Base-by-base conservation (phyloP, 768 basidiomycete species). In the Podaxis rugospora region DNA sequence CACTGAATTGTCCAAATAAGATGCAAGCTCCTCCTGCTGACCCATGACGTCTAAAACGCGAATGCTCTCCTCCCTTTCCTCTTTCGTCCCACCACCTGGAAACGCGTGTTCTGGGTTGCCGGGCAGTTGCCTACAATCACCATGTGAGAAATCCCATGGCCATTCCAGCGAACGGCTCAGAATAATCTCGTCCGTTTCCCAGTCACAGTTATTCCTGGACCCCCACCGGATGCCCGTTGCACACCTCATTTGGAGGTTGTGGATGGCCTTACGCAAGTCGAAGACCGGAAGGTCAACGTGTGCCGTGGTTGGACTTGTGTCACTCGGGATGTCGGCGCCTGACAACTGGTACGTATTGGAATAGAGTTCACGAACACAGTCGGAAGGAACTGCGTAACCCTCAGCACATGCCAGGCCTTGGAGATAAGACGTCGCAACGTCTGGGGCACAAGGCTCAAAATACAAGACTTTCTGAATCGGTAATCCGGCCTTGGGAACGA, bases 401-500 rank as follows among this genome's bases (percentile, higher is more conserved):
- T 90, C 86, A 2, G 75, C 76, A 21, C 76, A 74, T 63, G 85
- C 86, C 53, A 93, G 66, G 25, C 77, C 77, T 70, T 87, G 80
- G 35, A 96, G 83, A 73, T 90, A 94, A 6, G 87, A 85, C 14
- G 76, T 78, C 21, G 86, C 85, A 40, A 88, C 72, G 18, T 73
- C 63, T 5, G 82, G 66, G 25, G 80, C 74, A 69, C 87, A 85
- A 58, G 89, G 80, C 57, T 78, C 65, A 71, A 96, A 96, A 16
- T 72, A 69, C 54, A 95, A 78, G 25, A 83, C 82, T 0, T 77
- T 78, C 70, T 97, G 94, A 18, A 95, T 71, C 5, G 94, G 90
- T 40, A 99, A 83, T 59, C 89, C 87, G 11, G 71, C 70, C 42
- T 82, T 68, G 3, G 95, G 95, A 32, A 98, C 81, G 50, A 89